Evolutionary conservation across 768 basidiomycete species (phyloP), one percentile per base, ranked within the genome.

Genomic region (Russula vinacea): DNA sequence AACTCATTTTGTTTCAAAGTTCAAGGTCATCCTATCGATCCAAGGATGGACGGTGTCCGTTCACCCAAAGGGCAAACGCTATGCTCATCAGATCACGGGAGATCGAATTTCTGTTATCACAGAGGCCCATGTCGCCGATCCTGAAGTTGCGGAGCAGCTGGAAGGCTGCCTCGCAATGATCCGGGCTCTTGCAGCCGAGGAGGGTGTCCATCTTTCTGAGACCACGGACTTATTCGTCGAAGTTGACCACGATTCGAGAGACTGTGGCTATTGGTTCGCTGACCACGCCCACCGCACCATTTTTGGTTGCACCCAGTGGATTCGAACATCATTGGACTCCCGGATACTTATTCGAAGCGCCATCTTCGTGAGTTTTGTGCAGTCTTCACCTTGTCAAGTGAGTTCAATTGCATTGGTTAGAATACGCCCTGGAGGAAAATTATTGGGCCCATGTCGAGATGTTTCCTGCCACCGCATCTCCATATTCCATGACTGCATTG

Each of bases 361-460:
- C 59, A 61, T 39, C 50, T 56, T 17, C 59, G 64, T 65, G n/a
- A 44, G 60, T 33, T 22, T 44, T 26, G 14, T 11, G 16, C 22
- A 3, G 42, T 22, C 1, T 14, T 42, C 8, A 4, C 8, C 6
- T 24, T 40, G 4, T 40, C 39, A 17, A 51, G 19, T 8, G 37
- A 24, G 22, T 13, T 35, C 33, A 64, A 10, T 16, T 45, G n/a
- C 26, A 1, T 10, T 10, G 17, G n/a, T 6, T 5, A 65, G 64
- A 57, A 39, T 44, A 56, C 39, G 9, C 42, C 17, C 19, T 65
- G 40, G 55, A 65, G n/a, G 64, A 65, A 26, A 65, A 65, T 24
- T 65, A 65, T 26, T 65, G 60, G 64, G 42, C 14, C 8, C 64
- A 65, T 16, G 55, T 65, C 5, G 64, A 52, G 16, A 51, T 65